Evolutionary conservation across 1,139 yeast species (phyloP), one percentile per base, ranked within the genome.

Genomic region (Debaryomycetaceae sp.): DNA sequence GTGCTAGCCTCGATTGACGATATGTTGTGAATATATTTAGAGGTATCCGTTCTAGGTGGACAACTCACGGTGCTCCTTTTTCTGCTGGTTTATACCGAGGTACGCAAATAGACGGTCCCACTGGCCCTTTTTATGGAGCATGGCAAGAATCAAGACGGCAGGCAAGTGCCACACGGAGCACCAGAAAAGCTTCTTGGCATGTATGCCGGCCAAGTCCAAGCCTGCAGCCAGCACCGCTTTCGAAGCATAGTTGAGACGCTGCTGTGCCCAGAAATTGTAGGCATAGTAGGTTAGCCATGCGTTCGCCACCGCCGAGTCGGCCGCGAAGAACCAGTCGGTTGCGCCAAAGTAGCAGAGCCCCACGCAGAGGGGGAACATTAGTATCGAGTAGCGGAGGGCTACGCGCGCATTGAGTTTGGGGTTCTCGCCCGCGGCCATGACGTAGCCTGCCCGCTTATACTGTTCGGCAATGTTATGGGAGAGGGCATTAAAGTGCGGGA

Each of bases 151-250:
- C 32, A 92, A 59, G 7, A 92, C 78, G 0, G 83, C 90, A 2
- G 99, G 98, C 30, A 92, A 58, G 43, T 92, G 97, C 74, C 92
- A 76, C 2, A 92, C 95, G 16, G 95, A 81, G 25, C 94, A 85
- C 93, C 95, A 83, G 53, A 90, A 90, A 27, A 90, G 65, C 48
- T 80, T 80, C 36, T 85, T 75, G 1, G 96, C 95, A 49, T 73
- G 77, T 1, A 61, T 43, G 37, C 69, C 73, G 1, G 93, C 83
- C 32, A 64, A 34, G 13, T 64, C 62, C 28, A 76, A 44, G 0
- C 80, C 83, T 39, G 73, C 70, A 12, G 65, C 53, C 7, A 77
- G 73, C 32, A 45, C 20, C 44, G 38, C 45, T 10, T 44, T 51
- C 4, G 44, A 38, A 3, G 66, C 55, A 39, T 77, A 73, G 45